Conservation (phyloP, 768 basidiomycete species). For the Imleria badia region DNA sequence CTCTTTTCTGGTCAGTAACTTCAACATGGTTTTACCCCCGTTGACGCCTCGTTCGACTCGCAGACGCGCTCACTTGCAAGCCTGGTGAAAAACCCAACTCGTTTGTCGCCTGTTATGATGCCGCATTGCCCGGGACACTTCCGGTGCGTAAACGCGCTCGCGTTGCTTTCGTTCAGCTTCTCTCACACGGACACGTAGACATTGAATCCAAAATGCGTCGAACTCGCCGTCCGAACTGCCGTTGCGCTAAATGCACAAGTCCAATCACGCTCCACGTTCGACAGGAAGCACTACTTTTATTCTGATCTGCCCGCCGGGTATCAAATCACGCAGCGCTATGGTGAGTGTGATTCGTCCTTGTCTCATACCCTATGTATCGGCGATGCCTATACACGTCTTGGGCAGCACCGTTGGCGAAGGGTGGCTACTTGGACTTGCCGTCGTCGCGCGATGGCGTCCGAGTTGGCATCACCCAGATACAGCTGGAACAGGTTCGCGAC, state of each 20-base stretch:
- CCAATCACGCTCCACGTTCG: slow-evolving; percentile 77
- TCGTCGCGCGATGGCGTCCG: slow-evolving; percentile 33
- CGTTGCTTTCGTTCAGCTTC: not conserved
- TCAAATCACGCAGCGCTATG: slow-evolving; percentile 96
- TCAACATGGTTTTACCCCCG: no score
- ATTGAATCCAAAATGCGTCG: slow-evolving; percentile 68
- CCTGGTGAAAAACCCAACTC: slow-evolving; percentile 63
- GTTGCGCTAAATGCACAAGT: slow-evolving; percentile 69
- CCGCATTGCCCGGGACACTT: slow-evolving; percentile 90
- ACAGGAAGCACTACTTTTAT: slow-evolving; percentile 98
- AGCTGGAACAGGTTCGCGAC: slow-evolving; percentile 82
- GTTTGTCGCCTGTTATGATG: slow-evolving; percentile 75
- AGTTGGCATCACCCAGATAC: slow-evolving; percentile 91
- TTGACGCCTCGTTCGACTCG: not conserved
- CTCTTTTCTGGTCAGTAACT: slow-evolving; percentile 73
- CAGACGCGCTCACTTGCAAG: slow-evolving; percentile 45
- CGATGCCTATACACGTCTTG: not conserved
- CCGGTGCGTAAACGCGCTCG: slow-evolving; percentile 55
- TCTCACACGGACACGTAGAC: slow-evolving; percentile 5
- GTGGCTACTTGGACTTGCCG: slow-evolving; percentile 56
- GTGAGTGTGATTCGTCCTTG: slow-evolving; percentile 49
- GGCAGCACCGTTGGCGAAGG: slow-evolving; percentile 74
- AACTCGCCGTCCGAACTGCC: slow-evolving; percentile 78
- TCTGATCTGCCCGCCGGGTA: slow-evolving; percentile 92
- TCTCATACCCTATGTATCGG: not conserved